These are phyloP conservation scores for Exophiala sp. DNA, from an alignment of 2,329 filamentous ascomycete species.

Conservation along the genomic window DNA sequence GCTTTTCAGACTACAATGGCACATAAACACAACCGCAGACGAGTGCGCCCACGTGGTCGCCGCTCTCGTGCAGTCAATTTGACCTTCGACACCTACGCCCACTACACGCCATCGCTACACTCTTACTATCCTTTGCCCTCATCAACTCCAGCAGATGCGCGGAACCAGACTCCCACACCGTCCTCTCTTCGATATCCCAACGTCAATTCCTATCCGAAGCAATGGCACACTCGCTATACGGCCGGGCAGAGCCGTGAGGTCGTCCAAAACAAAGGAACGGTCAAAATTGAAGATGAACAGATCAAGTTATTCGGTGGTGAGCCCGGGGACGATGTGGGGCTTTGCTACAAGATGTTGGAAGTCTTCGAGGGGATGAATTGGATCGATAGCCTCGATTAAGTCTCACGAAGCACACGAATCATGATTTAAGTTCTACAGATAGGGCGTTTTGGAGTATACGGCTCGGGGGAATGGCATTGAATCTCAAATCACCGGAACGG, in stretches of 20 bases:
- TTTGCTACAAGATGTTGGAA: constrained; percentile 47
- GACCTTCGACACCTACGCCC: constrained; percentile 25
- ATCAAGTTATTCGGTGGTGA: constrained; percentile 34
- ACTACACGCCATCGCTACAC: constrained; percentile 17
- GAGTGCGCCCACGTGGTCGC: constrained; percentile 39
- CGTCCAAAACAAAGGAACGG: constrained; percentile 30
- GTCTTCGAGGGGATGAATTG: constrained; percentile 47
- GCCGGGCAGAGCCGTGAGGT: constrained; percentile 38
- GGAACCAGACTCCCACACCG: constrained; percentile 25
- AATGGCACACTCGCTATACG: constrained; percentile 40
- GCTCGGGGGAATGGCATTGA: constrained; percentile 1
- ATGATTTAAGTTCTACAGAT: neutral
- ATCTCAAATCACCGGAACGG: constrained; percentile 18
- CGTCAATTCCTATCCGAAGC: constrained; percentile 31
- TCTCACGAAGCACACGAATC: neutral
- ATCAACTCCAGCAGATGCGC: neutral
- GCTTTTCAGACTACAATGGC: constrained; percentile 33
- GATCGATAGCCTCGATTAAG: constrained; percentile 34
- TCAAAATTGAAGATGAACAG: constrained; percentile 37
- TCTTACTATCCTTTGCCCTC: constrained; percentile 14
- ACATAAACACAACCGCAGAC: constrained; percentile 44
- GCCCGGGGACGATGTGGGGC: constrained; percentile 28
- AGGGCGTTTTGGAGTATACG: neutral
- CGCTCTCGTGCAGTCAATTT: constrained; percentile 30
- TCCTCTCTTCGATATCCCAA: constrained; percentile 27